Evolutionary conservation across 176 grass and related monocot genomes (phyloP).

Genomic region (Hyparrhenia diplandra): DNA sequence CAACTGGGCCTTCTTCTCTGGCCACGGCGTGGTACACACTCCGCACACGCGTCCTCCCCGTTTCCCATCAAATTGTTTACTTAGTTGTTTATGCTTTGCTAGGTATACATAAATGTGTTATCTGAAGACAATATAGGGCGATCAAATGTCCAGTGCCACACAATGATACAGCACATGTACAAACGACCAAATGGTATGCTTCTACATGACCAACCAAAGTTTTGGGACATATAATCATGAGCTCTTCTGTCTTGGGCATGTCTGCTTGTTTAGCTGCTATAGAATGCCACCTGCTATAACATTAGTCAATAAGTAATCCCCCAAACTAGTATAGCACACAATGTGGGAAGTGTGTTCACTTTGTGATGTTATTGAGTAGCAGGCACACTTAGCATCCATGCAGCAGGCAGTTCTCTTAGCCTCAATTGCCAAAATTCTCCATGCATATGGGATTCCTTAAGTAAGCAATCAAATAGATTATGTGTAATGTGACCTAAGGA

Average conservation of each 20-base stretch:
- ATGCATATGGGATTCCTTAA: not conserved
- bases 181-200: not conserved
- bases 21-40: not conserved
- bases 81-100: not conserved
- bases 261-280: not conserved
- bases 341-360: not conserved
- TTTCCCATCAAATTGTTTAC: not conserved
- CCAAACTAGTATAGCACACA: not conserved
- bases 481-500: not conserved
- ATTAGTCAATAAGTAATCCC: not conserved
- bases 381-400: not conserved
- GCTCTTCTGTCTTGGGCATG: not conserved
- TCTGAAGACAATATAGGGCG: not conserved
- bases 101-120: not conserved
- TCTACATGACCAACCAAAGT: not conserved
- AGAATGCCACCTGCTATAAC: not conserved
- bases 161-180: not conserved
- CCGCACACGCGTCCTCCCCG: not conserved
- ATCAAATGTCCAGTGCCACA: not conserved
- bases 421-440: not conserved
- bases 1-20: not conserved
- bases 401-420: not conserved
- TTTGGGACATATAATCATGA: not conserved
- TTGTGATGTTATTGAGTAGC: not conserved
- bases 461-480: not conserved